Percentiles rank a stretch among this genome's conserved stretches.
Evolutionary conservation across 306 rosid genomes (phyloP).

Genomic region (Datisca glomerata): DNA sequence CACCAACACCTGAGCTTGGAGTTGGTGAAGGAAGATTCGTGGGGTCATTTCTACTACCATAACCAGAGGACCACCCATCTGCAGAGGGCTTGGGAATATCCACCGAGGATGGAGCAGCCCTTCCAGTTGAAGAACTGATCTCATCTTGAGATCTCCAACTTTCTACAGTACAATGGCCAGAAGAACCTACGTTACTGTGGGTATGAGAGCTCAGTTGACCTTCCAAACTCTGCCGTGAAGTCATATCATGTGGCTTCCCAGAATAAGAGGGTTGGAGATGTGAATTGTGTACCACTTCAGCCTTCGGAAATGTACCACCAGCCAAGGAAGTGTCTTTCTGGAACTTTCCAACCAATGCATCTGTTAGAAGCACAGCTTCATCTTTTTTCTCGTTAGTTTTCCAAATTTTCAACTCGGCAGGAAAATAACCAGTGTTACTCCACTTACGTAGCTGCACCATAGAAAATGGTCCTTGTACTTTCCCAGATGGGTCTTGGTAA

Average conservation of each 20-base stretch:
- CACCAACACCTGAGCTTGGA: slow-evolving; percentile 59
- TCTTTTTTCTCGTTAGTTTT: slow-evolving; percentile 47
- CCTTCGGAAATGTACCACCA: slow-evolving; percentile 32
- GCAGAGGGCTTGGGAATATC: slow-evolving; percentile 49
- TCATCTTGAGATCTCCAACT: slow-evolving; percentile 45
- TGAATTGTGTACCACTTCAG: slow-evolving; percentile 34
- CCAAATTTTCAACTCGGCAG: slow-evolving; percentile 81
- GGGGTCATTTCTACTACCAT: slow-evolving; percentile 35
- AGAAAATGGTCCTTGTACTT: slow-evolving; percentile 96
- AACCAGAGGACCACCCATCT: slow-evolving; percentile 45
- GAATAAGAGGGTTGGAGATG: slow-evolving; percentile 27
- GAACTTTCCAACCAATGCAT: slow-evolving; percentile 67
- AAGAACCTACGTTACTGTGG: slow-evolving; percentile 24
- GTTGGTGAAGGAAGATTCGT: slow-evolving; percentile 95
- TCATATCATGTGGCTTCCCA: slow-evolving; percentile 36
- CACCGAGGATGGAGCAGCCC: slow-evolving; percentile 36
- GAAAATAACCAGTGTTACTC: slow-evolving; percentile 90
- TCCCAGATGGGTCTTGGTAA: slow-evolving; percentile 92
- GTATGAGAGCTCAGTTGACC: slow-evolving; percentile 33
- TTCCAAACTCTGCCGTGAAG: slow-evolving; percentile 36
- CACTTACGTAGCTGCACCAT: slow-evolving; percentile 84
- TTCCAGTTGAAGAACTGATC: slow-evolving; percentile 26
- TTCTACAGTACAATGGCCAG: slow-evolving; percentile 32
- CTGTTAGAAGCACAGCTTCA: slow-evolving; percentile 54
- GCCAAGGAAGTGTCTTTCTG: slow-evolving; percentile 30